Evolutionary conservation across 495 filamentous ascomycete species (phyloP).

Genomic region (Neurospora sp.): DNA sequence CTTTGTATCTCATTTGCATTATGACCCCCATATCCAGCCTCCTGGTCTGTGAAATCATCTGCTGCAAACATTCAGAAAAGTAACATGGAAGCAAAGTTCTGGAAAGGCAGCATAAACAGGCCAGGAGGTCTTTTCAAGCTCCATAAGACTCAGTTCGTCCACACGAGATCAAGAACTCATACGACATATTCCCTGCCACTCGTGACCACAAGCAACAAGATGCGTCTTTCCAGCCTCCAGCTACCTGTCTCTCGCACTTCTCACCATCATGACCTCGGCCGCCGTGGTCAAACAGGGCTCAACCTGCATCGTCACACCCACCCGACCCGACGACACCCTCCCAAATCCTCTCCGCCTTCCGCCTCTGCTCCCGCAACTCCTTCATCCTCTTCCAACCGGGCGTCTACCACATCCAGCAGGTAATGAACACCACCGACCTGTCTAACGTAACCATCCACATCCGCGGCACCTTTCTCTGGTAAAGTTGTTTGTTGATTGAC

Average conservation of each 20-base stretch:
- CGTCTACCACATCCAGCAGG: slow-evolving; percentile 32
- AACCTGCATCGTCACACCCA: slow-evolving; percentile 29
- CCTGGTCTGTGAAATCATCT: background rate
- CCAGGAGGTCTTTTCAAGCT: background rate
- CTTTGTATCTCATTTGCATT: background rate
- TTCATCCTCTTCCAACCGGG: slow-evolving; percentile 29
- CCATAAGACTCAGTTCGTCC: background rate
- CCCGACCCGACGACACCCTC: slow-evolving; percentile 26
- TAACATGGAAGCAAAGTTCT: background rate
- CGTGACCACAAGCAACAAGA: background rate
- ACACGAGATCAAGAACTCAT: background rate
- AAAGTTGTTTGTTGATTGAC: too few relatives aligned
- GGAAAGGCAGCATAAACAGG: background rate
- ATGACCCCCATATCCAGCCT: background rate
- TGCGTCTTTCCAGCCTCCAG: slow-evolving; percentile 2
- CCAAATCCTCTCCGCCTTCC: slow-evolving; percentile 35
- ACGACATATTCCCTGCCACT: background rate
- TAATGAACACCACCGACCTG: slow-evolving; percentile 33
- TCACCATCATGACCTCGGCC: slow-evolving; percentile 6
- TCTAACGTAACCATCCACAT: slow-evolving; percentile 32
- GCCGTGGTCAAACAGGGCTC: slow-evolving; percentile 26
- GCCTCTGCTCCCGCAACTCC: slow-evolving; percentile 25
- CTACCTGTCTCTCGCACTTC: slow-evolving; percentile 1
- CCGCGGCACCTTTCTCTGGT: slow-evolving; percentile 30
- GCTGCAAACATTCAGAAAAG: background rate